Conservation (phyloP, 2,329 filamentous ascomycete species). For the Escovopsis sp. region DNA sequence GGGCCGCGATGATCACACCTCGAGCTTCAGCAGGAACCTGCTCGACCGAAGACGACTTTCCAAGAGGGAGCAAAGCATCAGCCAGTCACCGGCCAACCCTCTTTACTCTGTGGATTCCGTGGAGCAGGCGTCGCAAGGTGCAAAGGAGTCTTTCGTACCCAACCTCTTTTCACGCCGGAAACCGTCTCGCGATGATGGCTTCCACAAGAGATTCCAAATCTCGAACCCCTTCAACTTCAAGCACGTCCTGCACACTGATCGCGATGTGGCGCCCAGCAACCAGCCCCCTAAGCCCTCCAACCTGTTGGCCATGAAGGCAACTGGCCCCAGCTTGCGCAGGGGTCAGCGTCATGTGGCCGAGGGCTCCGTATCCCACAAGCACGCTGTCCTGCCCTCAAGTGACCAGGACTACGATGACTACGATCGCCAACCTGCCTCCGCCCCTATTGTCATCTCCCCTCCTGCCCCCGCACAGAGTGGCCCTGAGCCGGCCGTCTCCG, state of each 20-base stretch:
- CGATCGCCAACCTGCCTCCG: too few species aligned
- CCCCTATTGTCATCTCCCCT: too few species aligned
- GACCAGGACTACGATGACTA: too few species aligned
- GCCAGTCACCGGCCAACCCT: slow-evolving; percentile 33
- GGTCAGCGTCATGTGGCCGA: slow-evolving; percentile 19
- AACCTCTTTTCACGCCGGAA: slow-evolving; percentile 38
- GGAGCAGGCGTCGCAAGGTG: slow-evolving; percentile 17
- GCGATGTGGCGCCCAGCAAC: slow-evolving; percentile 30
- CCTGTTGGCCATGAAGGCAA: slow-evolving; percentile 6
- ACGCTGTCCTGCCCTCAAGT: too few species aligned
- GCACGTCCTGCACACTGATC: slow-evolving; percentile 44
- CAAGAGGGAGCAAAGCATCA: slow-evolving; percentile 36
- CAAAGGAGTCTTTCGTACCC: slow-evolving; percentile 33
- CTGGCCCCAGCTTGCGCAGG: slow-evolving; percentile 7
- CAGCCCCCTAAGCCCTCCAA: slow-evolving; percentile 5
- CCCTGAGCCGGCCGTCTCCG: slow-evolving; percentile 8
- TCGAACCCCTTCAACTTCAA: slow-evolving; percentile 54
- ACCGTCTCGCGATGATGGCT: slow-evolving; percentile 19
- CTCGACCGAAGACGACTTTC: slow-evolving; percentile 38
- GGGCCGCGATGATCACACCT: slow-evolving; percentile 43
- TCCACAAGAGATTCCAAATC: slow-evolving; percentile 33
- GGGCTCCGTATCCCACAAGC: slow-evolving; percentile 24
- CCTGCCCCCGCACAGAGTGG: slow-evolving; percentile 1
- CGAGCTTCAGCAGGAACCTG: slow-evolving; percentile 44
- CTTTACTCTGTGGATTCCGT: slow-evolving; percentile 30